Evolutionary conservation across 805 yeast species (phyloP).

Genomic region (Barnettozyma vustinii): DNA sequence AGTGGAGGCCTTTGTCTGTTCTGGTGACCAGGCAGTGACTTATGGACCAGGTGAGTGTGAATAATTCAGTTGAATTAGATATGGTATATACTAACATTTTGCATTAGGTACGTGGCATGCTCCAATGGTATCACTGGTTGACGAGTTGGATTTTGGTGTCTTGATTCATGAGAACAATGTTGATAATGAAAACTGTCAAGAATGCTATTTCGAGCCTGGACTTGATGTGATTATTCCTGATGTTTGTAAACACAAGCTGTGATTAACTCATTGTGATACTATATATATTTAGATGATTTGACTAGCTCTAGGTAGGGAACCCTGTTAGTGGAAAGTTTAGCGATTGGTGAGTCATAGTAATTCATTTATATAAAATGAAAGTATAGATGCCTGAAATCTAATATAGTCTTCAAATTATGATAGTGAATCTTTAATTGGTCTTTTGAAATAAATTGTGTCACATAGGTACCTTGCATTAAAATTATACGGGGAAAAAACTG

Average conservation of each 20-base stretch:
- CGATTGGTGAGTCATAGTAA: too few species aligned
- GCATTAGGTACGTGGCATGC: conserved; percentile 76
- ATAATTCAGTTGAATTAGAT: neutral
- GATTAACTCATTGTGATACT: neutral
- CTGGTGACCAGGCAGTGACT: conserved; percentile 85
- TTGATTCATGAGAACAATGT: conserved; percentile 80
- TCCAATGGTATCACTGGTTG: conserved; percentile 84
- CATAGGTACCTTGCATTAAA: too few species aligned
- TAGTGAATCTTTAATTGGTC: too few species aligned
- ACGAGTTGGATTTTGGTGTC: conserved; percentile 77
- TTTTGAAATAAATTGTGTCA: too few species aligned
- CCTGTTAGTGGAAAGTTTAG: too few species aligned
- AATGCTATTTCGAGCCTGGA: conserved; percentile 64
- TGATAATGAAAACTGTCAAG: conserved; percentile 76
- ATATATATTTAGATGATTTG: too few species aligned
- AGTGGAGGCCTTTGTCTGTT: conserved; percentile 64
- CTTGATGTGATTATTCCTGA: conserved; percentile 27
- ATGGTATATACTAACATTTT: neutral
- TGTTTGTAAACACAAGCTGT: neutral
- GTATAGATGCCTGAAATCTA: too few species aligned
- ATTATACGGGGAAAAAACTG: too few species aligned
- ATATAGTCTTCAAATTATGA: too few species aligned
- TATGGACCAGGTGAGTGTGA: conserved; percentile 50
- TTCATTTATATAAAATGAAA: too few species aligned
- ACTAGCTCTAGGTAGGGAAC: too few species aligned